A percentile compares a stretch with the other conserved stretches of the same genome.
phyloP scores from a whole-genome alignment of 208 protist species.

The Acanthamoeba sp. region DNA sequence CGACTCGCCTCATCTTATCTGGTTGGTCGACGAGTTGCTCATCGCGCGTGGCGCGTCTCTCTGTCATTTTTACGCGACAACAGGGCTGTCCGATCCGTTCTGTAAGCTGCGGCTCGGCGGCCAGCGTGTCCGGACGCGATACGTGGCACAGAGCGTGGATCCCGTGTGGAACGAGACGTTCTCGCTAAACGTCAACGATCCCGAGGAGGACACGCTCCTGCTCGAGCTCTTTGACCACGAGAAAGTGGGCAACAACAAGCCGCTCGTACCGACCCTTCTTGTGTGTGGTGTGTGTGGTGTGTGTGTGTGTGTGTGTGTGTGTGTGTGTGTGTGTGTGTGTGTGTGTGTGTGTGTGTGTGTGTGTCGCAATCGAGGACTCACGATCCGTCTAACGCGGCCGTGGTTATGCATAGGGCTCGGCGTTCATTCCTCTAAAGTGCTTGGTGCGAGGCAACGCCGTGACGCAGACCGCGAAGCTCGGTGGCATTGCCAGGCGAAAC shows the following conservation, averaged over 20 bases:
- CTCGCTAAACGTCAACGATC: conserved; percentile 19
- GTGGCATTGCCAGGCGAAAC: neutral
- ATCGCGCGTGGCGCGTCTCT: too few relatives aligned
- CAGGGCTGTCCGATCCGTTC: neutral
- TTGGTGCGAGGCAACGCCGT: neutral
- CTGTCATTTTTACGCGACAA: too few relatives aligned
- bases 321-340: too few relatives aligned
- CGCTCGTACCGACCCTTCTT: neutral
- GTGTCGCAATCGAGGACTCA: neutral
- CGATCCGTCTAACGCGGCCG: too few relatives aligned
- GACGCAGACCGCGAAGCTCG: neutral
- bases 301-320: too few relatives aligned
- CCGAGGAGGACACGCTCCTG: conserved; percentile 29
- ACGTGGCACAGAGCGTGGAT: neutral
- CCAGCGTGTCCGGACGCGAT: neutral
- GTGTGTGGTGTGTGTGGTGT: too few relatives aligned
- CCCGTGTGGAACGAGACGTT: conserved; percentile 45
- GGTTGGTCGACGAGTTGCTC: neutral
- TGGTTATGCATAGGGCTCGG: conserved; percentile 59
- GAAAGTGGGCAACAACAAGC: conserved; percentile 25
- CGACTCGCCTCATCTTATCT: neutral
- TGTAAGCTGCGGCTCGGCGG: conserved; percentile 14
- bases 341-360: too few relatives aligned
- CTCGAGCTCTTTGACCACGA: conserved; percentile 61
- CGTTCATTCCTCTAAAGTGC: conserved; percentile 6